These are phyloP conservation scores for Paramecium biaurelia DNA, from an alignment of 73 alveolate species.

Conservation along the genomic window DNA sequence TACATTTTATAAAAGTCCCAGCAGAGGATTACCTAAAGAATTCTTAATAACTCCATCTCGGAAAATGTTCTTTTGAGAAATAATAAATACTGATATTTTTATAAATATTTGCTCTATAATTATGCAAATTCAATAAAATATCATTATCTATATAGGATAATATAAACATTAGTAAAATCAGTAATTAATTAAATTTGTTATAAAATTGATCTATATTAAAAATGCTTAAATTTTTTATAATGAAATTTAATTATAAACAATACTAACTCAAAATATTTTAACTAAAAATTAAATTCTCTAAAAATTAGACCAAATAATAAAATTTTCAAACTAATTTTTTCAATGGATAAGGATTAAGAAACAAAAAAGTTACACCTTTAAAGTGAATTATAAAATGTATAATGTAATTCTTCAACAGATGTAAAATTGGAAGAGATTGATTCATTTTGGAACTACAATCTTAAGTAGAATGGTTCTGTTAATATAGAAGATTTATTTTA, in stretches of 20 bases:
- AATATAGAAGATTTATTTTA: neutral
- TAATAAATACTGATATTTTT: neutral
- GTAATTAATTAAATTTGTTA: neutral
- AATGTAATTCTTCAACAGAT: neutral
- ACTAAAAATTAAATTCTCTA: neutral
- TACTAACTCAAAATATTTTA: neutral
- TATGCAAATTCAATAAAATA: neutral
- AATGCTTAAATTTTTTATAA: neutral
- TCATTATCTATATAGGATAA: no score
- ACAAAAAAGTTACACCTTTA: neutral
- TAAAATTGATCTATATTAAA: neutral
- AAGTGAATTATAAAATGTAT: neutral
- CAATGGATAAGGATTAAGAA: neutral
- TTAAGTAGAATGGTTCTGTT: neutral
- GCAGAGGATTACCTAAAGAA: neutral
- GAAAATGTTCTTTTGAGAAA: neutral
- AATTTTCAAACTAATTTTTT: neutral
- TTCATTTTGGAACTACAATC: neutral
- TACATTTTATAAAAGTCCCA: constrained; percentile 16
- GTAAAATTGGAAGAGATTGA: neutral
- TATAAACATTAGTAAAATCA: neutral
- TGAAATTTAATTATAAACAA: neutral
- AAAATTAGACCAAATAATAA: neutral
- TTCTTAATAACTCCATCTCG: neutral
- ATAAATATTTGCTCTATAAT: neutral